Base-by-base conservation (phyloP, 179 eudicot species). In the Gypsophila paniculata region DNA sequence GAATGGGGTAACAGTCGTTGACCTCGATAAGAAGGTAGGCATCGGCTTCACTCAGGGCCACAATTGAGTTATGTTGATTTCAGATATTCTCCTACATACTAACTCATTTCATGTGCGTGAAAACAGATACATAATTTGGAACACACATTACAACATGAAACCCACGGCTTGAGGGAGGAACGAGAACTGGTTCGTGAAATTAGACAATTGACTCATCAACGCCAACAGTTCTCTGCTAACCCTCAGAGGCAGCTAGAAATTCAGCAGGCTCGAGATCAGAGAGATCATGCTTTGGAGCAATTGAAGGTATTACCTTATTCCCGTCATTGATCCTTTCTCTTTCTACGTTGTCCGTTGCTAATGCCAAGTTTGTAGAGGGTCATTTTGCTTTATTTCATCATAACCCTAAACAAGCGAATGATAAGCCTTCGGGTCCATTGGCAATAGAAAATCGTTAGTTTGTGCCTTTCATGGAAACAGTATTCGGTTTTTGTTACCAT, bases 71-170 rank as follows among this genome's bases (percentile, higher is more conserved):
- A 18, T 14, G 2, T 68, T 77, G 23, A 6, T 34, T 14, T 51
- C 44, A 22, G 13, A 3, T 69, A 46, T 69, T 66, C 38, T 70
- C 44, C 12, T 46, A 42, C 46, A 42, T 42, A 42, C 11, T 42
- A 63, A 66, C 13, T 74, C 2, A 8, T 77, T 8, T 54, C 0
- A 5, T 22, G n/a, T 51, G 11, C 48, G 42, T 73, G 63, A 46
- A 42, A 19, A 73, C 89, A 94, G 97, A 86, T 94, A 75, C 70
- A 65, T 22, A 58, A 52, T 61, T 78, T 88, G 90, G 94, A 89
- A 69, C 88, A 73, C 82, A 84, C 59, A 83, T 83, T 91, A 61
- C 85, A 86, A 75, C 98, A 93, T 70, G 97, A 93, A 79, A 94
- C 96, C 39, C 61, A 82, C 69, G 71, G 72, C 39, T 74, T 94